A percentile compares a stretch with the other conserved stretches of the same genome.
These are phyloP conservation scores for Termitomyces sp. DNA, from an alignment of 768 basidiomycete genomes.

Conservation along the genomic window DNA sequence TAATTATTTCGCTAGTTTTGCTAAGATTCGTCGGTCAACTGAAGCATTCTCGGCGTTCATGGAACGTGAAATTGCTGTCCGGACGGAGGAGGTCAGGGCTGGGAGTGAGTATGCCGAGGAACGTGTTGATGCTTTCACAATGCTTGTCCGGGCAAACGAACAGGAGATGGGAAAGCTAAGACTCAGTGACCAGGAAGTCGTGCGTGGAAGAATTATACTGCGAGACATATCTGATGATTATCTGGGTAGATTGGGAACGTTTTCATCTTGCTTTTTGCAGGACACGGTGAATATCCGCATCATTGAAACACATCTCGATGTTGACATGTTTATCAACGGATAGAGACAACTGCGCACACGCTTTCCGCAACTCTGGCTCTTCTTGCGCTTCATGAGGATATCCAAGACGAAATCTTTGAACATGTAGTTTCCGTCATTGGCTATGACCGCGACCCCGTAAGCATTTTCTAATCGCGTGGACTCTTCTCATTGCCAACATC, in stretches of 20 bases:
- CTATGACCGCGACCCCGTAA: conserved; percentile 26
- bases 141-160: conserved; percentile 41
- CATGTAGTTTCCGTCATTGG: conserved; percentile 33
- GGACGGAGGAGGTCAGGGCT: conserved; percentile 22
- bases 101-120: conserved; percentile 1
- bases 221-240: neutral
- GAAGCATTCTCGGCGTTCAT: conserved; percentile 29
- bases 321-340: neutral
- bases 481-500: neutral
- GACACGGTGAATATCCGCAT: conserved; percentile 38
- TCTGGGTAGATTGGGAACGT: conserved; percentile 43
- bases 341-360: conserved; percentile 41
- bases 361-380: conserved; percentile 37
- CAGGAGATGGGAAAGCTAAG: conserved; percentile 33
- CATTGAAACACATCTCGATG: neutral
- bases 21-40: conserved; percentile 21
- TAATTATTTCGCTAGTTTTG: conserved; percentile 18
- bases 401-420: conserved; percentile 36
- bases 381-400: conserved; percentile 34
- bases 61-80: conserved; percentile 26
- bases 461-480: neutral
- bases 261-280: conserved; percentile 49
- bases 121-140: conserved; percentile 31
- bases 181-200: conserved; percentile 35
- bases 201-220: conserved; percentile 11